Percentiles rank a stretch among this genome's conserved stretches.
Evolutionary conservation across 106 monocot species (phyloP).

Genomic region (Allium cepa): DNA sequence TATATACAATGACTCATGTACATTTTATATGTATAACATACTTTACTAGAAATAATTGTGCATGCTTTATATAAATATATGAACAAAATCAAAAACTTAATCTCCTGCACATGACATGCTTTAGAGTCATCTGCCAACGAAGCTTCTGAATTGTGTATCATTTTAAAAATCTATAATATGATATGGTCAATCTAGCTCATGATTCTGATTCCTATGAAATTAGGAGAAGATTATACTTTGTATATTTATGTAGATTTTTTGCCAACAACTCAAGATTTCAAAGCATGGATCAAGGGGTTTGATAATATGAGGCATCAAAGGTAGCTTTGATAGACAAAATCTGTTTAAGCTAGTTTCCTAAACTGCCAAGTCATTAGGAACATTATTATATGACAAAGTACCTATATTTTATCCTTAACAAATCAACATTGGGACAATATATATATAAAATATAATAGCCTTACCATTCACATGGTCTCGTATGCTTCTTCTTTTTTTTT

Average conservation of each 20-base stretch:
- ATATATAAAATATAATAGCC: background rate
- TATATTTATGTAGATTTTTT: conserved; percentile 8
- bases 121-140: background rate
- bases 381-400: conserved; percentile 4
- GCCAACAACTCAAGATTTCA: background rate
- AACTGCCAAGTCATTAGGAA: background rate
- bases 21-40: too few relatives aligned
- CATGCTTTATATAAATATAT: background rate
- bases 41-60: background rate
- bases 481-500: background rate
- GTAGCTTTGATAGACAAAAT: too few relatives aligned
- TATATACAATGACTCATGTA: too few relatives aligned
- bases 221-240: background rate
- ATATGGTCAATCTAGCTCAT: conserved; percentile 8
- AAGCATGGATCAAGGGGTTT: background rate
- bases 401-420: conserved; percentile 2
- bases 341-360: too few relatives aligned
- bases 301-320: too few relatives aligned
- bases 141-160: background rate
- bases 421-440: background rate
- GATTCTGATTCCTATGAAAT: conserved; percentile 6
- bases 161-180: background rate
- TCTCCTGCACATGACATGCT: conserved; percentile 8
- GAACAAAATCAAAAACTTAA: background rate
- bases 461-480: conserved; percentile 2